Conservation (phyloP, 352 stramenopile species). For the Bremia lactucae region DNA sequence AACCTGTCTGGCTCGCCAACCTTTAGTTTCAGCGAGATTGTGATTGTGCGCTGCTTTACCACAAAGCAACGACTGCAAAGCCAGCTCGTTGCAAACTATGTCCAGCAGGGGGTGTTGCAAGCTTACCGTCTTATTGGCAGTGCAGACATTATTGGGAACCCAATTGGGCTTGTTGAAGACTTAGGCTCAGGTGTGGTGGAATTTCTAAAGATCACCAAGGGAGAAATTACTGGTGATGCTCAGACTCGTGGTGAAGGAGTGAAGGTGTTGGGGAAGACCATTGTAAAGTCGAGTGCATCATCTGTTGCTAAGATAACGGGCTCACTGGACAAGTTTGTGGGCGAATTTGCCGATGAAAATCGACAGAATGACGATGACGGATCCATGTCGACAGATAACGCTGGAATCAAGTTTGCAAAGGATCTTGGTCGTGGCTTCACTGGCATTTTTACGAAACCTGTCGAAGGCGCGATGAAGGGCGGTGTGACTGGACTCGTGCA, state of each 20-base stretch:
- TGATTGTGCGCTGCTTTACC: slow-evolving; percentile 75
- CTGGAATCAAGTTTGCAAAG: slow-evolving; percentile 77
- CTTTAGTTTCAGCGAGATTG: slow-evolving; percentile 78
- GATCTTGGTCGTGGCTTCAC: slow-evolving; percentile 77
- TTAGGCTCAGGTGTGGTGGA: slow-evolving; percentile 78
- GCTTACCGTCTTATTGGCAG: slow-evolving; percentile 76
- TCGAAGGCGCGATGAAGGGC: slow-evolving; percentile 69
- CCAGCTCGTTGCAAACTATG: slow-evolving; percentile 76
- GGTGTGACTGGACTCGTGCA: slow-evolving; percentile 69
- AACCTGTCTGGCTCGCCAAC: slow-evolving; percentile 77
- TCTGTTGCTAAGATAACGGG: slow-evolving; percentile 77
- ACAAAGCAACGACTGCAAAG: slow-evolving; percentile 69
- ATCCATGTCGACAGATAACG: slow-evolving; percentile 29
- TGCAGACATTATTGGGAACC: slow-evolving; percentile 81
- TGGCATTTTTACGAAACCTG: slow-evolving; percentile 81
- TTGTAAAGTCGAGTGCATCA: slow-evolving; percentile 64
- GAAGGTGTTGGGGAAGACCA: slow-evolving; percentile 79
- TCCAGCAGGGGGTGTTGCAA: slow-evolving; percentile 73
- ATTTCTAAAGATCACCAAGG: slow-evolving; percentile 85
- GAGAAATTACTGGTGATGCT: slow-evolving; percentile 65
- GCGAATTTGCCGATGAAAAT: slow-evolving; percentile 59
- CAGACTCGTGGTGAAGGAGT: slow-evolving; percentile 80
- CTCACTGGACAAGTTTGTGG: slow-evolving; percentile 78
- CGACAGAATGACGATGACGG: slow-evolving; percentile 6
- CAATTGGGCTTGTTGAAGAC: slow-evolving; percentile 80